These are phyloP conservation scores for Fusarium sp. DNA, from an alignment of 2,329 filamentous ascomycete genomes.

Conservation along the genomic window DNA sequence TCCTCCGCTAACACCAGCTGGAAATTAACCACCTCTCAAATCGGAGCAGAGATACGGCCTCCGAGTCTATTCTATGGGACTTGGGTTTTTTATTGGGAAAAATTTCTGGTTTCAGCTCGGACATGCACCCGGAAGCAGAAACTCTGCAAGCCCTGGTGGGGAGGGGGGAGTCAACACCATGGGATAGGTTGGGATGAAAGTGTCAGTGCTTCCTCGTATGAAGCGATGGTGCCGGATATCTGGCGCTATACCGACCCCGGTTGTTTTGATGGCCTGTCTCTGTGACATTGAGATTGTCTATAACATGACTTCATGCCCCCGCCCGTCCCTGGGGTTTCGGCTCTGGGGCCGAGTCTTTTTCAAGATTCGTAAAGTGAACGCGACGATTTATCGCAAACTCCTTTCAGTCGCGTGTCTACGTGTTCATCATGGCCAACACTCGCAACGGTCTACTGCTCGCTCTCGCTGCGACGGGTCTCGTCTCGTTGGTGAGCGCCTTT, in stretches of 20 bases:
- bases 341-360: not conserved
- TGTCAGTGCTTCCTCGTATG: not conserved
- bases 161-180: slow-evolving; percentile 9
- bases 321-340: not conserved
- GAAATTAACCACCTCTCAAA: not conserved
- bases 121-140: slow-evolving; percentile 16
- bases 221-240: slow-evolving; percentile 3
- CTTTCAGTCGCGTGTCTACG: not conserved
- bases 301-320: not conserved
- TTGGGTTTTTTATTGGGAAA: not conserved
- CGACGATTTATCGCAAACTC: not conserved
- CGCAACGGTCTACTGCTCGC: slow-evolving; percentile 7
- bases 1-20: not conserved
- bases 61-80: not conserved
- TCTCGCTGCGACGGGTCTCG: not conserved
- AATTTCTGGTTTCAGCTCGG: not conserved
- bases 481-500: slow-evolving; percentile 3
- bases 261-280: slow-evolving; percentile 1
- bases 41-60: not conserved
- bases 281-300: not conserved
- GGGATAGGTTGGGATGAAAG: not conserved
- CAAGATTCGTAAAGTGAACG: not conserved
- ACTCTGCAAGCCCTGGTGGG: not conserved
- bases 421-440: not conserved
- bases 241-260: not conserved